A percentile compares a stretch with the other conserved stretches of the same genome.
Evolutionary conservation across 2,329 filamentous ascomycete species (phyloP).

Genomic region (Leptographium radiaticola): DNA sequence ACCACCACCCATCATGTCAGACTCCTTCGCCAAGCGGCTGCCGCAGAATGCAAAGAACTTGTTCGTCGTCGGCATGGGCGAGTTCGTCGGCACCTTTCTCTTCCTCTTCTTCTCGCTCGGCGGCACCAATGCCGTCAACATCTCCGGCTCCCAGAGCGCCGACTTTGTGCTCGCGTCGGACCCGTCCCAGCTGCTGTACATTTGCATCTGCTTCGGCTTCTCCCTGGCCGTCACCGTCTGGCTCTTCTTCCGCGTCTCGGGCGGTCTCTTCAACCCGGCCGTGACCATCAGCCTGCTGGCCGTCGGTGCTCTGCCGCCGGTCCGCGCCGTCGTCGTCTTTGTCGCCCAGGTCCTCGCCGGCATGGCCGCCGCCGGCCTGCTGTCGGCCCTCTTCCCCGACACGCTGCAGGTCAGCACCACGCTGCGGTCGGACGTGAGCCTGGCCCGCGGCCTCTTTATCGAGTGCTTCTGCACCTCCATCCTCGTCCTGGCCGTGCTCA

Average conservation of each 20-base stretch:
- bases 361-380: conserved; percentile 45
- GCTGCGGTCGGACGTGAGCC: conserved; percentile 35
- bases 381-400: conserved; percentile 44
- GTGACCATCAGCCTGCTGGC: conserved; percentile 45
- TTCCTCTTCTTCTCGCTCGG: conserved; percentile 30
- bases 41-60: conserved; percentile 17
- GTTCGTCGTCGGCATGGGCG: conserved; percentile 29
- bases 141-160: conserved; percentile 7
- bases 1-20: background rate
- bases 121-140: conserved; percentile 16
- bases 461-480: conserved; percentile 54
- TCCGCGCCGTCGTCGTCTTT: conserved; percentile 38
- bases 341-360: conserved; percentile 44
- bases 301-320: conserved; percentile 39
- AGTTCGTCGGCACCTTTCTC: conserved; percentile 40
- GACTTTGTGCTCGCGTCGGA: conserved; percentile 12
- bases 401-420: conserved; percentile 39
- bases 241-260: conserved; percentile 42
- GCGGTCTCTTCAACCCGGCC: conserved; percentile 38
- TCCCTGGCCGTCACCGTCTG: conserved; percentile 40
- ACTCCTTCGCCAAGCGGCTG: conserved; percentile 6
- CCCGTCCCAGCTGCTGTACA: conserved; percentile 30
- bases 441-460: conserved; percentile 49
- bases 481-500: conserved; percentile 51
- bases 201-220: conserved; percentile 35